Evolutionary conservation across 805 yeast genomes (phyloP).

Genomic region (Yamadazyma philogaea): DNA sequence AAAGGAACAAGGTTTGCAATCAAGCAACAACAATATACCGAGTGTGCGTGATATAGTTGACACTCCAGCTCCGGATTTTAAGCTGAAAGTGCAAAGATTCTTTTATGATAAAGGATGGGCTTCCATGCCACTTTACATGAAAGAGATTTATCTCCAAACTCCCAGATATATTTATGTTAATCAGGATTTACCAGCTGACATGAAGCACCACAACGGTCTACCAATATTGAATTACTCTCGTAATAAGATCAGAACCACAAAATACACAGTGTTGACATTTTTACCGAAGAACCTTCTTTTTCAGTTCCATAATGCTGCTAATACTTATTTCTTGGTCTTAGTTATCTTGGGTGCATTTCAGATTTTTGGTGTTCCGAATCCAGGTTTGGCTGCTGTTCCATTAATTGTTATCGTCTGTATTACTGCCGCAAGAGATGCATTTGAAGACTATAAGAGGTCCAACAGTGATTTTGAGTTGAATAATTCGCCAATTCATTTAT

Average conservation of each 20-base stretch:
- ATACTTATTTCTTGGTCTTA: slow-evolving; percentile 53
- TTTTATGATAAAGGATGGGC: slow-evolving; percentile 24
- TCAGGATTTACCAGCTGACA: slow-evolving; percentile 44
- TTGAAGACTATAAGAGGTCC: slow-evolving; percentile 71
- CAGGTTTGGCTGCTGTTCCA: slow-evolving; percentile 77
- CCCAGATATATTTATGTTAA: slow-evolving; percentile 50
- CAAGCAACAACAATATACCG: not conserved
- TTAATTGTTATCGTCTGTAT: slow-evolving; percentile 72
- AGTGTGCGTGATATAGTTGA: slow-evolving; percentile 6
- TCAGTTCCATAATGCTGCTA: slow-evolving; percentile 60
- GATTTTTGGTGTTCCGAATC: slow-evolving; percentile 70
- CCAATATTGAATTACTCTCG: slow-evolving; percentile 44
- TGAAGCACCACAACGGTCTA: slow-evolving; percentile 27
- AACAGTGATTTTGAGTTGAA: slow-evolving; percentile 65
- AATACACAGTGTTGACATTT: slow-evolving; percentile 57
- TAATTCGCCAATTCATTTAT: slow-evolving; percentile 57
- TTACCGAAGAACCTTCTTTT: slow-evolving; percentile 52
- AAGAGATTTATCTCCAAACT: slow-evolving; percentile 34
- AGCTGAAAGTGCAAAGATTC: slow-evolving; percentile 17
- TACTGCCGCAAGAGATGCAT: slow-evolving; percentile 73
- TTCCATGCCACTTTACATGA: slow-evolving; percentile 31
- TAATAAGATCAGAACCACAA: slow-evolving; percentile 61
- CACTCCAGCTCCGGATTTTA: slow-evolving; percentile 23
- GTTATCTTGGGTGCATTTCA: slow-evolving; percentile 57
- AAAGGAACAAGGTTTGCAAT: not conserved